These are phyloP conservation scores for Echinochloa phyllopogon DNA, from an alignment of 176 grass and related monocot species.

Conservation along the genomic window DNA sequence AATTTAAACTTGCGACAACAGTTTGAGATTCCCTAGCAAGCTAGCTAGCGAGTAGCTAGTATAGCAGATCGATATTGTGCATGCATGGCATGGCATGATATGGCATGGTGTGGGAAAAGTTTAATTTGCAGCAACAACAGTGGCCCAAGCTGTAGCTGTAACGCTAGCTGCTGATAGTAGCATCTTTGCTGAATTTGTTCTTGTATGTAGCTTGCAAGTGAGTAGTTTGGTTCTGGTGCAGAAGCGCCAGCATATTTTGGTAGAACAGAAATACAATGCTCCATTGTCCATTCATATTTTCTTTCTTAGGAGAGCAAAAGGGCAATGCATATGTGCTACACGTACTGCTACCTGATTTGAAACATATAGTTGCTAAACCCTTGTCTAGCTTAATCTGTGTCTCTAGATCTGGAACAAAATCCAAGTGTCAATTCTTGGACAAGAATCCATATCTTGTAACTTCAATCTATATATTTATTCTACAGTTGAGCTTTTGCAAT, in stretches of 20 bases:
- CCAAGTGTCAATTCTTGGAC: neutral
- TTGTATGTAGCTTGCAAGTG: slow-evolving; percentile 36
- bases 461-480: neutral
- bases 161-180: neutral
- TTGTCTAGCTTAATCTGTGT: slow-evolving; percentile 26
- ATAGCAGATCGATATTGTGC: neutral
- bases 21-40: neutral
- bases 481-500: neutral
- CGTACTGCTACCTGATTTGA: slow-evolving; percentile 23
- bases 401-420: slow-evolving; percentile 18
- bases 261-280: slow-evolving; percentile 9
- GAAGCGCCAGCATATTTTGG: neutral
- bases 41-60: neutral
- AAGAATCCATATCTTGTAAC: neutral
- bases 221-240: slow-evolving; percentile 13
- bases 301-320: slow-evolving; percentile 33
- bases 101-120: slow-evolving; percentile 2
- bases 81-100: neutral
- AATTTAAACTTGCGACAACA: slow-evolving; percentile 4
- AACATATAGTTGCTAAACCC: slow-evolving; percentile 32
- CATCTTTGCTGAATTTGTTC: slow-evolving; percentile 46
- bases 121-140: slow-evolving; percentile 36
- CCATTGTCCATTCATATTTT: slow-evolving; percentile 17
- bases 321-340: neutral
- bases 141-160: slow-evolving; percentile 36